phyloP scores from a whole-genome alignment of 371 early-diverging fungal species.

The Batkoa obscura region DNA sequence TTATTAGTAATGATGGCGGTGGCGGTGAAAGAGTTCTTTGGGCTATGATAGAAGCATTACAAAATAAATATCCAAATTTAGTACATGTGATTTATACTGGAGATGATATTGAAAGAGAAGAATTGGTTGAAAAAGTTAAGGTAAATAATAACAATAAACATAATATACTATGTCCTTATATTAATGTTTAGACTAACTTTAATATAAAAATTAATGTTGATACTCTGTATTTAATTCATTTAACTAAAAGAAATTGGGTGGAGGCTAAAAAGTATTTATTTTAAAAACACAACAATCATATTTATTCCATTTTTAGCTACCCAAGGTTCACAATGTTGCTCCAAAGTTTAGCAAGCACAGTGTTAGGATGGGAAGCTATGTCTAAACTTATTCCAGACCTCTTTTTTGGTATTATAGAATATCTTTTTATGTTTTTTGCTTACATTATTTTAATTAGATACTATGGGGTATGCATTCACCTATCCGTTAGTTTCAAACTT shows the following conservation, averaged over 20 bases:
- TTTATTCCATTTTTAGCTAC: constrained; percentile 23
- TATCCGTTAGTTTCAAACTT: constrained; percentile 59
- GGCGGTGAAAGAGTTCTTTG: constrained; percentile 95
- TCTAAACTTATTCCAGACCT: constrained; percentile 49
- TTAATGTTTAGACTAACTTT: constrained; percentile 34
- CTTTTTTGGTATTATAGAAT: constrained; percentile 33
- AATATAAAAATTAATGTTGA: constrained; percentile 35
- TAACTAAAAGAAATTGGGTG: constrained; percentile 38
- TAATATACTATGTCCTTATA: no score
- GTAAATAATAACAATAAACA: no score
- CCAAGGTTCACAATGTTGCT: constrained; percentile 63
- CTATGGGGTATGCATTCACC: constrained; percentile 87
- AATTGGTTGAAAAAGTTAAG: constrained; percentile 34
- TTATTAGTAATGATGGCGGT: constrained; percentile 63
- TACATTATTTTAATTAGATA: constrained; percentile 29
- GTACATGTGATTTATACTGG: constrained; percentile 66
- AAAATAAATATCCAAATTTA: constrained; percentile 31
- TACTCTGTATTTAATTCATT: constrained; percentile 33
- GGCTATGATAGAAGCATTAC: constrained; percentile 61
- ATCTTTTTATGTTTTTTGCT: neutral
- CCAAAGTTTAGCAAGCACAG: constrained; percentile 66
- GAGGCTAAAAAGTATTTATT: constrained; percentile 27
- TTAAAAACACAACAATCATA: neutral
- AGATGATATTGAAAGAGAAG: constrained; percentile 26
- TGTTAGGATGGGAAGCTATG: constrained; percentile 62